Conservation (phyloP, 1,284 basidiomycete species). For the Pseudozyma hubeiensis region DNA sequence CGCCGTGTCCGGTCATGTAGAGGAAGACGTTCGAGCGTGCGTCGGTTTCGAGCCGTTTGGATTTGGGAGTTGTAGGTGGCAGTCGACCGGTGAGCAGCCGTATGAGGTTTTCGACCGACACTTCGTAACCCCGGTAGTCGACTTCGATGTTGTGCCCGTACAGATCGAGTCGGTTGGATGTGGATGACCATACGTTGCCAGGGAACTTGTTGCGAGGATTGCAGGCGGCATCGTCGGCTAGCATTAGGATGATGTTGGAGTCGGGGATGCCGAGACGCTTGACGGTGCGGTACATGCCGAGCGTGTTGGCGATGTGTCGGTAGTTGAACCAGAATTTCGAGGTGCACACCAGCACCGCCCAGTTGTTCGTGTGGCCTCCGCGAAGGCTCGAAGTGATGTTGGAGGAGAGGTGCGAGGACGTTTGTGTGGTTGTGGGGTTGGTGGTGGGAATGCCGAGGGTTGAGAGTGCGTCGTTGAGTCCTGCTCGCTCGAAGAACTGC, state of each 20-base stretch:
- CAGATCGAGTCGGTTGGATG: conserved; percentile 82
- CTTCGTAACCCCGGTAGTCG: conserved; percentile 96
- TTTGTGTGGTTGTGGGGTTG: not conserved
- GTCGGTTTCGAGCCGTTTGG: conserved; percentile 90
- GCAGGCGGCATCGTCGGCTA: conserved; percentile 95
- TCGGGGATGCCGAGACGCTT: conserved; percentile 98
- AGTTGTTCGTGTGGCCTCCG: conserved; percentile 80
- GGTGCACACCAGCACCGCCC: conserved; percentile 95
- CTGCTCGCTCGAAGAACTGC: conserved; percentile 36
- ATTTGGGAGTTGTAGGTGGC: conserved; percentile 77
- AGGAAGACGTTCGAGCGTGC: conserved; percentile 94
- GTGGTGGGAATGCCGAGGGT: not conserved
- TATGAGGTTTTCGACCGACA: conserved; percentile 95
- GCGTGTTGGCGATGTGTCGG: conserved; percentile 96
- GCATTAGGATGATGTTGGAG: conserved; percentile 98
- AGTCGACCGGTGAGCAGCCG: conserved; percentile 78
- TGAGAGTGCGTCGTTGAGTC: conserved; percentile 8
- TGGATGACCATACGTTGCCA: conserved; percentile 87
- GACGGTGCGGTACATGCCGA: conserved; percentile 98
- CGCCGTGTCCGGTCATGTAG: conserved; percentile 98
- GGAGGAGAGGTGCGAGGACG: not conserved
- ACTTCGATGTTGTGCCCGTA: conserved; percentile 98
- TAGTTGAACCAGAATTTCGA: conserved; percentile 99
- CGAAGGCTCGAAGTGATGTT: not conserved
- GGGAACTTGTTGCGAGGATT: conserved; percentile 92